Percentiles rank a stretch among this genome's conserved stretches.
phyloP scores from a whole-genome alignment of 164 flowering plant genomes.

The Vitis riparia region DNA sequence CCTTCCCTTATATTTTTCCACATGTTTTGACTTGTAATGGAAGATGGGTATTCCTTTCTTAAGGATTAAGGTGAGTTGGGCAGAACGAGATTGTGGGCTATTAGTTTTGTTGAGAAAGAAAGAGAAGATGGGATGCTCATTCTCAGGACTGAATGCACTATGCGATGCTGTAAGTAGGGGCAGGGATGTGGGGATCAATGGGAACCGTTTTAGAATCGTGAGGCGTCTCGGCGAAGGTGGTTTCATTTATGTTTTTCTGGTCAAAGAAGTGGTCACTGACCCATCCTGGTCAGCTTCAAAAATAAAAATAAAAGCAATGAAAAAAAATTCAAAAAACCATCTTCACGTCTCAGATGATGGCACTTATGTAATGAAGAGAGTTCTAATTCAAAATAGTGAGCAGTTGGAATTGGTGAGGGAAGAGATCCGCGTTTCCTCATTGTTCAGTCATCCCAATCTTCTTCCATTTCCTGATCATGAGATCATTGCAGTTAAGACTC shows the following conservation, averaged over 20 bases:
- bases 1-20: too few species aligned
- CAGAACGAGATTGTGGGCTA: too few species aligned
- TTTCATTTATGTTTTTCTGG: conserved; percentile 78
- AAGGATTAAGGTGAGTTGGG: too few species aligned
- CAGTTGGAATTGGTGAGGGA: conserved; percentile 89
- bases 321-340: conserved; percentile 69
- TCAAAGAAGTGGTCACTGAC: conserved; percentile 64
- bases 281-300: conserved; percentile 30
- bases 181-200: conserved; percentile 99
- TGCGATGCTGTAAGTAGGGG: conserved; percentile 87
- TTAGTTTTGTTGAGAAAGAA: not conserved
- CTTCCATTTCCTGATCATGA: conserved; percentile 98
- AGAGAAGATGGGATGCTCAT: conserved; percentile 79
- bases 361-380: conserved; percentile 90
- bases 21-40: too few species aligned
- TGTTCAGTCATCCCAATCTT: conserved; percentile 84
- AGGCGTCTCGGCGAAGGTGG: conserved; percentile 98
- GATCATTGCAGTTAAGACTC: conserved; percentile 75
- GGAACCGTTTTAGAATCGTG: conserved; percentile 80
- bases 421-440: conserved; percentile 87
- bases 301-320: too few species aligned
- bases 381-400: conserved; percentile 81
- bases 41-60: too few species aligned
- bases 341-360: conserved; percentile 88
- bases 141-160: conserved; percentile 93